A percentile compares a stretch with the other conserved stretches of the same genome.
These are phyloP conservation scores for Eremochloa ophiuroides DNA, from an alignment of 176 grass and related monocot genomes.

Conservation along the genomic window DNA sequence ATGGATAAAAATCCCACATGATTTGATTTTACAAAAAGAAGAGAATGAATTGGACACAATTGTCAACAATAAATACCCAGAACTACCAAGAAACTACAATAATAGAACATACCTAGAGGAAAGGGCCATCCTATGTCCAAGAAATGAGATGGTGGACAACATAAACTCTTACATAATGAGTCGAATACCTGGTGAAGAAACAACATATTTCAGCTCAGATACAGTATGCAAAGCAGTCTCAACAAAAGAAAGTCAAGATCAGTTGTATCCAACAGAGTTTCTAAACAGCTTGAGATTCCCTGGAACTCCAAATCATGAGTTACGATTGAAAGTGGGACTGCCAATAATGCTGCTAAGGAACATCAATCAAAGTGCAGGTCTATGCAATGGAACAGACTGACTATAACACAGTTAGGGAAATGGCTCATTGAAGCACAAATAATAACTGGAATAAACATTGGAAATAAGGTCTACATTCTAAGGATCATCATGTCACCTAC, in stretches of 20 bases:
- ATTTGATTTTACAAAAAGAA: neutral
- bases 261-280: neutral
- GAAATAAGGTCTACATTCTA: constrained; percentile 4
- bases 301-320: neutral
- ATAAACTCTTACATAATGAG: neutral
- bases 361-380: neutral
- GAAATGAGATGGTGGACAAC: neutral
- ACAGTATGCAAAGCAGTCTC: neutral
- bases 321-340: neutral
- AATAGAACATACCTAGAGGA: neutral
- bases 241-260: neutral
- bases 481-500: neutral
- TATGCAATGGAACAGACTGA: constrained; percentile 2
- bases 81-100: neutral
- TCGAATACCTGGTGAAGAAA: neutral
- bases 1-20: neutral
- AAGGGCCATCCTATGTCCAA: neutral
- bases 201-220: neutral
- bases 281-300: constrained; percentile 1
- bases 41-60: neutral
- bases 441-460: no score
- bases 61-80: neutral
- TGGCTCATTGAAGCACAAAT: constrained; percentile 6
- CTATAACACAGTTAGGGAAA: neutral
- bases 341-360: neutral